phyloP scores from a whole-genome alignment of 2,329 filamentous ascomycete genomes.

The Aspergillus sp. region DNA sequence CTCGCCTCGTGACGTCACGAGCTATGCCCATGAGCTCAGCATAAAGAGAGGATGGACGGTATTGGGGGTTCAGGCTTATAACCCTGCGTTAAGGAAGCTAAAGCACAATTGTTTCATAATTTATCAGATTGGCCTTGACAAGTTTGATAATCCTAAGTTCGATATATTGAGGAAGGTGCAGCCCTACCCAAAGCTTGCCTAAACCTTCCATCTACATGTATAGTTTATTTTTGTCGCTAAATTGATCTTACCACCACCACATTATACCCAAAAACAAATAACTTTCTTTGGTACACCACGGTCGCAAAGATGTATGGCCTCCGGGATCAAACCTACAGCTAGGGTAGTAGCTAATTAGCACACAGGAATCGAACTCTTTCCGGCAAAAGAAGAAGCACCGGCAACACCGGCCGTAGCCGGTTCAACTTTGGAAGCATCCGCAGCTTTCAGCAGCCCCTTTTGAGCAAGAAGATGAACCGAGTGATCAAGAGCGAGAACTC shows the following conservation, averaged over 20 bases:
- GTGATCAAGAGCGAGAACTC: conserved; percentile 95
- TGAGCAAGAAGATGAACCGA: conserved; percentile 83
- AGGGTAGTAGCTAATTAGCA: background rate
- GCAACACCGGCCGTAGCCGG: conserved; percentile 51
- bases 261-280: background rate
- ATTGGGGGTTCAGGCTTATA: background rate
- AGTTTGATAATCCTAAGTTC: background rate
- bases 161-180: conserved; percentile 5
- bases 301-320: conserved; percentile 15
- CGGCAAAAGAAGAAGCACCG: conserved; percentile 36
- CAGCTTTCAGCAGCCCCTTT: conserved; percentile 79
- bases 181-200: background rate
- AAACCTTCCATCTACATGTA: background rate
- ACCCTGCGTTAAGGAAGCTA: background rate
- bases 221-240: background rate
- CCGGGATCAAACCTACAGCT: background rate
- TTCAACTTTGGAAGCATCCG: conserved; percentile 88
- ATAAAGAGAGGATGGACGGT: background rate
- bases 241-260: background rate
- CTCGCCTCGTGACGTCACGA: conserved; percentile 34
- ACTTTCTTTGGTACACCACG: background rate
- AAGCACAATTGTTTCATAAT: background rate
- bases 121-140: background rate
- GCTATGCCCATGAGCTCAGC: background rate
- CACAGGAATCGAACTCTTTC: conserved; percentile 45